Evolutionary conservation across 2,329 filamentous ascomycete species (phyloP).

Genomic region (Aspergillus luchuensis): DNA sequence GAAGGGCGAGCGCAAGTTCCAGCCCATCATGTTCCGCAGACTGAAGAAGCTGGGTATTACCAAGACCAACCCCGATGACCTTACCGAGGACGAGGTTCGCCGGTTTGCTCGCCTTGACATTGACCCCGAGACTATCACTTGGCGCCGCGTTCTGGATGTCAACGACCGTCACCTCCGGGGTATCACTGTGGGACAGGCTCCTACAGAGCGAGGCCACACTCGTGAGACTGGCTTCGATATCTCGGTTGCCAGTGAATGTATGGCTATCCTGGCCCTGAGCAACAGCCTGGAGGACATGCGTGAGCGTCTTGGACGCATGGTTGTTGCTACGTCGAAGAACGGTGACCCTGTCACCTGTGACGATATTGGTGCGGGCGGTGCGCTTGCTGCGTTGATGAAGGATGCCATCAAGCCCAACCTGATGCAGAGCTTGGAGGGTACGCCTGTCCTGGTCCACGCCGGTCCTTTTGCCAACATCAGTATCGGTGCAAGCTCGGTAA

Average conservation of each 20-base stretch:
- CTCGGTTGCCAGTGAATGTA: slow-evolving; percentile 94
- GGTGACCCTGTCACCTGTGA: slow-evolving; percentile 95
- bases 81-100: slow-evolving; percentile 84
- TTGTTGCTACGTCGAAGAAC: slow-evolving; percentile 79
- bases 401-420: slow-evolving; percentile 98
- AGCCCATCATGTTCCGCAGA: slow-evolving; percentile 87
- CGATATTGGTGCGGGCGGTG: slow-evolving; percentile 89
- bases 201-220: slow-evolving; percentile 86
- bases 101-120: slow-evolving; percentile 94
- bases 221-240: slow-evolving; percentile 96
- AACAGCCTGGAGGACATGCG: slow-evolving; percentile 86
- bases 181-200: slow-evolving; percentile 82
- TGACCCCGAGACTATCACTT: slow-evolving; percentile 94
- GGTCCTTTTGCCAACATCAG: slow-evolving; percentile 98
- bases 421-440: slow-evolving; percentile 97
- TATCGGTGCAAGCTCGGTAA: slow-evolving; percentile 92
- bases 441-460: slow-evolving; percentile 95
- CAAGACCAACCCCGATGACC: slow-evolving; percentile 88
- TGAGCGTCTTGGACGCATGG: slow-evolving; percentile 91
- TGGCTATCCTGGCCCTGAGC: slow-evolving; percentile 95
- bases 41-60: slow-evolving; percentile 94
- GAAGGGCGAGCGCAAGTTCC: slow-evolving; percentile 85
- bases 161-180: slow-evolving; percentile 93
- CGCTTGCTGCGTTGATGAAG: slow-evolving; percentile 91
- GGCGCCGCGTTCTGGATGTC: slow-evolving; percentile 93